Base-by-base conservation (phyloP, 2,329 filamentous ascomycete species). In the Fusarium nematophilum region DNA sequence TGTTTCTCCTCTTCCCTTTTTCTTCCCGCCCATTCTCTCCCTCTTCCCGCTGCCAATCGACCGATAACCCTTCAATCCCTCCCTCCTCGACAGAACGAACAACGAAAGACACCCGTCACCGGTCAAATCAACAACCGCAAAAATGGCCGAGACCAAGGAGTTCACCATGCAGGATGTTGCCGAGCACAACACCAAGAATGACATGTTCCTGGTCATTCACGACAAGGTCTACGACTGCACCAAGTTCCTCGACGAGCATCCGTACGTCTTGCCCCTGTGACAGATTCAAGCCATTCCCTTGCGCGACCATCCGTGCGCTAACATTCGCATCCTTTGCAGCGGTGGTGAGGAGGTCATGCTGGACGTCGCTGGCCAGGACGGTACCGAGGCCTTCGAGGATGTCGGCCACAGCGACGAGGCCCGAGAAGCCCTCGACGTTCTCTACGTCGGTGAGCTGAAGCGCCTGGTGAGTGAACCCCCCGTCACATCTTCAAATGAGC, bases 341-440 rank as follows among this genome's bases (percentile, higher is more conserved):
- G 95, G 95, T 83, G 95, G 95, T 81, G 95, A 99, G 82, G 95
- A 99, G 83, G 95, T 99, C 70, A 83, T 99, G 63, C 90, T 99
- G 69, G 95, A 99, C 70, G 93, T 98, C 64, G 95, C 85, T 73
- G 95, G 95, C 69, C 93, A 97, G 81, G 95, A 99, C 79, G 90
- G 91, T 72, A 97, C 94, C 70, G 95, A 98, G 81, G 94, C 95
- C 60, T 99, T 99, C 76, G 95, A 99, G 83, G 95, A 99, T 79
- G 95, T 99, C 73, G 95, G 95, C 74, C 95, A 99, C 90, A 96
- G 91, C 72, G 95, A 99, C 79, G 95, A 99, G 84, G 95, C 95
- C 67, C 90, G 95, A 67, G 94, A 98, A 83, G 94, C 96, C 67
- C 88, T 99, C 53, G 88, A 90, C 26, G 86, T 87, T 72, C 82